Percentiles rank a stretch among this genome's conserved stretches.
These are phyloP conservation scores for Calocera viscosa DNA, from an alignment of 768 basidiomycete species.

Conservation along the genomic window DNA sequence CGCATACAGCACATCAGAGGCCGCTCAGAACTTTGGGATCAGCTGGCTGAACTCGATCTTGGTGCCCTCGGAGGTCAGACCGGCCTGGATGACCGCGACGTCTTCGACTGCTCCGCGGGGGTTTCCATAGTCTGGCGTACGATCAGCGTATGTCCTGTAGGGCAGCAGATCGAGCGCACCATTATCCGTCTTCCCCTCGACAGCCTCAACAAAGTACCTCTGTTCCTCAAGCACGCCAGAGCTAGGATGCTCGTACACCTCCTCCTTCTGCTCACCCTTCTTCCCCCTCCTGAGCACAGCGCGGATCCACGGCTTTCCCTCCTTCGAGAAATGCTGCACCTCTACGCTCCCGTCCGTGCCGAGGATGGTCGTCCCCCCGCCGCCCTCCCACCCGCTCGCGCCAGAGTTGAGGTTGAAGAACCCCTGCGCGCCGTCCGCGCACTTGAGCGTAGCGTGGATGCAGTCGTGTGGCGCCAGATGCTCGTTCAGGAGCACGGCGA, in stretches of 20 bases:
- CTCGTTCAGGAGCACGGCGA: conserved; percentile 54
- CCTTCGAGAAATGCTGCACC: conserved; percentile 30
- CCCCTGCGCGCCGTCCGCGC: conserved; percentile 43
- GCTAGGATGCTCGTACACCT: conserved; percentile 14
- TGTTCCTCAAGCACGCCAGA: conserved; percentile 47
- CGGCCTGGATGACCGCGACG: conserved; percentile 68
- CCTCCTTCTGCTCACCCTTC: conserved; percentile 8
- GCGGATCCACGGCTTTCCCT: conserved; percentile 34
- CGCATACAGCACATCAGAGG: background rate
- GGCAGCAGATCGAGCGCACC: conserved; percentile 16
- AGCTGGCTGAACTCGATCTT: conserved; percentile 41
- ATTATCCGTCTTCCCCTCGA: conserved; percentile 38
- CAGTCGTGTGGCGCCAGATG: conserved; percentile 73
- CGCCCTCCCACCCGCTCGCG: conserved; percentile 38
- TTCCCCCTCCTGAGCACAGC: background rate
- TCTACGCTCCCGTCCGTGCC: conserved; percentile 35
- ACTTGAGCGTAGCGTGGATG: conserved; percentile 43
- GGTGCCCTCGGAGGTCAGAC: conserved; percentile 51
- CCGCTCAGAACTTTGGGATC: conserved; percentile 16
- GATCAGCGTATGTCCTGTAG: background rate
- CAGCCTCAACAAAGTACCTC: conserved; percentile 45
- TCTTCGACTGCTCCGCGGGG: conserved; percentile 55
- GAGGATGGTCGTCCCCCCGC: conserved; percentile 20
- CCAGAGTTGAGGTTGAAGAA: conserved; percentile 53
- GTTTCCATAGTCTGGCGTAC: conserved; percentile 34